Evolutionary conservation across 2,329 filamentous ascomycete species (phyloP).

Genomic region (Cladophialophora chaetospira): DNA sequence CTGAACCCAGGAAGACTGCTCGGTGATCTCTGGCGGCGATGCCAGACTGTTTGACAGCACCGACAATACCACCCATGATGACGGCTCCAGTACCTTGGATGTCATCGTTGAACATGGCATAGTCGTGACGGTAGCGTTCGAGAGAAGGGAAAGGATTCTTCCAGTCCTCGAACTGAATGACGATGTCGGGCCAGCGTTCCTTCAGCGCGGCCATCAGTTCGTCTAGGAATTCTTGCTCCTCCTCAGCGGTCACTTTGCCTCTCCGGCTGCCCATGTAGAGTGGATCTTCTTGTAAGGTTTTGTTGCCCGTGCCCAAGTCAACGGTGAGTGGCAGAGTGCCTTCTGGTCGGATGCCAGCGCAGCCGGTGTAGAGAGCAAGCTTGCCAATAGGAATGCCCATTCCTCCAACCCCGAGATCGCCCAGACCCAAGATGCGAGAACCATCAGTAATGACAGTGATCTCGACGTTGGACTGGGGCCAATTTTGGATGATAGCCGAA

Average conservation of each 20-base stretch:
- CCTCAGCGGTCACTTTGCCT: slow-evolving; percentile 73
- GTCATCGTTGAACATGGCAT: slow-evolving; percentile 98
- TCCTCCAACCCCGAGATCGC: slow-evolving; percentile 93
- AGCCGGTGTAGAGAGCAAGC: slow-evolving; percentile 89
- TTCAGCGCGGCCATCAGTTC: slow-evolving; percentile 93
- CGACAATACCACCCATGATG: slow-evolving; percentile 79
- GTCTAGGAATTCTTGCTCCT: slow-evolving; percentile 90
- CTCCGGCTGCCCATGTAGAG: slow-evolving; percentile 88
- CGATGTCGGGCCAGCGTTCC: slow-evolving; percentile 71
- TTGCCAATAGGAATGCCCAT: slow-evolving; percentile 99
- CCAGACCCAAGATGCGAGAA: slow-evolving; percentile 85
- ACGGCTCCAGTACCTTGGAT: slow-evolving; percentile 97
- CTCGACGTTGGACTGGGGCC: slow-evolving; percentile 85
- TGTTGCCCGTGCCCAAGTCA: slow-evolving; percentile 66
- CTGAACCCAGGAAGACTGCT: slow-evolving; percentile 93
- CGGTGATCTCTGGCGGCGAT: slow-evolving; percentile 87
- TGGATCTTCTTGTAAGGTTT: slow-evolving; percentile 70
- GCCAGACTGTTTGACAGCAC: slow-evolving; percentile 77
- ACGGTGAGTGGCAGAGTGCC: slow-evolving; percentile 64
- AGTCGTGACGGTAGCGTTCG: slow-evolving; percentile 80
- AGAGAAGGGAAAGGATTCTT: slow-evolving; percentile 96
- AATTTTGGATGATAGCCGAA: slow-evolving; percentile 84
- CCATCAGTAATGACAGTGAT: slow-evolving; percentile 98
- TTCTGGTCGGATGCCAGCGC: slow-evolving; percentile 87
- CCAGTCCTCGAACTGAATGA: slow-evolving; percentile 96